Percentiles rank a stretch among this genome's conserved stretches.
phyloP scores from a whole-genome alignment of 129 eudicot genomes.

The Helichrysum umbraculigerum region DNA sequence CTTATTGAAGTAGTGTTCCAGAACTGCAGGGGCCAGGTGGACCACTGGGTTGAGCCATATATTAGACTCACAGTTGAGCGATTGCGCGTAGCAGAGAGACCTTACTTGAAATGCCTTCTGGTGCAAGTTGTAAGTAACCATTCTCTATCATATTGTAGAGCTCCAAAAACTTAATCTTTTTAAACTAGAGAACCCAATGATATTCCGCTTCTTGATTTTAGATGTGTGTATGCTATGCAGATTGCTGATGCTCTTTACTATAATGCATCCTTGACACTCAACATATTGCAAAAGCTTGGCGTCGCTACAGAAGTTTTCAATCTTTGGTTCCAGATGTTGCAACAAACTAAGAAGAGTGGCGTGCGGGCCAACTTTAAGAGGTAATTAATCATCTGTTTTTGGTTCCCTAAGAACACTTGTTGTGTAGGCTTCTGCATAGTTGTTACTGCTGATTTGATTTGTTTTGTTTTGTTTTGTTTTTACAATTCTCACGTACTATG shows the following conservation, averaged over 20 bases:
- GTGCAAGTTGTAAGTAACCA: constrained; percentile 75
- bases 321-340: constrained; percentile 97
- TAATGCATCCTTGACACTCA: constrained; percentile 65
- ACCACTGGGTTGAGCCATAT: constrained; percentile 96
- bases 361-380: constrained; percentile 76
- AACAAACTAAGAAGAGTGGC: constrained; percentile 82
- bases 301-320: constrained; percentile 82
- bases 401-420: not conserved
- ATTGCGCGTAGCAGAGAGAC: constrained; percentile 60
- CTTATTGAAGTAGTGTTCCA: constrained; percentile 86
- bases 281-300: constrained; percentile 82
- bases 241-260: constrained; percentile 88
- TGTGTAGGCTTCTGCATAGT: not conserved
- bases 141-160: not conserved
- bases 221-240: constrained; percentile 41
- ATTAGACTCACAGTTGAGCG: constrained; percentile 76
- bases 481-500: not conserved
- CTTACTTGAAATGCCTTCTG: constrained; percentile 76
- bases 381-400: constrained; percentile 30
- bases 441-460: not conserved
- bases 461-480: not conserved
- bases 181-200: not conserved
- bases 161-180: not conserved
- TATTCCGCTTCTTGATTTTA: constrained; percentile 8
- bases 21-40: constrained; percentile 89